These are phyloP conservation scores for Ogataea hybrid DNA, from an alignment of 1,139 yeast genomes.

Conservation along the genomic window DNA sequence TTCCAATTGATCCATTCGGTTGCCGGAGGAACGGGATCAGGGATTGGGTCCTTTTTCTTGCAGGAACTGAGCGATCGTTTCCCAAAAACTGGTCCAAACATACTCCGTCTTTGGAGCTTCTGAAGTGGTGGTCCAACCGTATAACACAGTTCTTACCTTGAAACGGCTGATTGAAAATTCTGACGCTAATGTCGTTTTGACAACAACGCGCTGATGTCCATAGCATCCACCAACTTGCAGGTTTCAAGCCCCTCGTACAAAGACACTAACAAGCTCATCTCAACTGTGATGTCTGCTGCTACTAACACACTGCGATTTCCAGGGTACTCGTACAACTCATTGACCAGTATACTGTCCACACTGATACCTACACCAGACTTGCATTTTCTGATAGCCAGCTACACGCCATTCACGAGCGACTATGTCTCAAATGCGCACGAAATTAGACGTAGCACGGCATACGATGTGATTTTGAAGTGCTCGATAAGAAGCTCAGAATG, in stretches of 20 bases:
- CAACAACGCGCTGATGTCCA: constrained; percentile 75
- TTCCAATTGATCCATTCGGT: constrained; percentile 94
- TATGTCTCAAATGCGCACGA: constrained; percentile 54
- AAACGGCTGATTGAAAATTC: constrained; percentile 79
- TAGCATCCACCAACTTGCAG: constrained; percentile 53
- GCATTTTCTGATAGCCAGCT: constrained; percentile 82
- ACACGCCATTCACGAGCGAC: constrained; percentile 79
- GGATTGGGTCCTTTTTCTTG: constrained; percentile 80
- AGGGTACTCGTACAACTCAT: constrained; percentile 83
- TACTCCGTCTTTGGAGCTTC: constrained; percentile 85
- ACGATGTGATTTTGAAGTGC: constrained; percentile 82
- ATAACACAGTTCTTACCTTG: constrained; percentile 80
- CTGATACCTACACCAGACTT: constrained; percentile 86
- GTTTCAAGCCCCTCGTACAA: constrained; percentile 51
- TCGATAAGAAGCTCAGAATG: constrained; percentile 79
- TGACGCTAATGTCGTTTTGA: constrained; percentile 89
- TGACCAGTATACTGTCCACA: constrained; percentile 79
- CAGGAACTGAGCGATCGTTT: constrained; percentile 81
- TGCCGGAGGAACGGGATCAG: constrained; percentile 99
- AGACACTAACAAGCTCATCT: constrained; percentile 81
- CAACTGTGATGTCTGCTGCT: constrained; percentile 79
- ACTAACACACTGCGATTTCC: constrained; percentile 92
- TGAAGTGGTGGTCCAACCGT: constrained; percentile 97
- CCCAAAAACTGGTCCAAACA: constrained; percentile 79
- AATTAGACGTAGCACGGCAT: constrained; percentile 71